Conservation (phyloP, 1,284 basidiomycete genomes). For the Gymnopus androsaceus region DNA sequence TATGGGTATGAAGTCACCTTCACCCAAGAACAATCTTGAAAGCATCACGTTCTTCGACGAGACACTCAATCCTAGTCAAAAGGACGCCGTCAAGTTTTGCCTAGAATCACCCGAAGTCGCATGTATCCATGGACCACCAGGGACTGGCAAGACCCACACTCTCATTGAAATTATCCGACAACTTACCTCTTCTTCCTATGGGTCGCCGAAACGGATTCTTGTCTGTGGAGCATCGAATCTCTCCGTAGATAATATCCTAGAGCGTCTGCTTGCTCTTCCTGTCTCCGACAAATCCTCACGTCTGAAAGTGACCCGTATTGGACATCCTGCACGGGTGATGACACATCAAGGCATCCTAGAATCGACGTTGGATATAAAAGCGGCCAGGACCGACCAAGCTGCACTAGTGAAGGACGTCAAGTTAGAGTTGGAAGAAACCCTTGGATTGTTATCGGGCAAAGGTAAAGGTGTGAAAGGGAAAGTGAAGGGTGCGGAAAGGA, state of each 20-base stretch:
- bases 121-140: constrained; percentile 96
- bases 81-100: constrained; percentile 76
- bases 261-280: constrained; percentile 73
- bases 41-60: constrained; percentile 74
- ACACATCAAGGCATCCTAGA: constrained; percentile 66
- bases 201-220: constrained; percentile 62
- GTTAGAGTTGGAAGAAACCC: constrained; percentile 72
- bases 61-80: constrained; percentile 82
- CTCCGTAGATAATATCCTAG: constrained; percentile 89
- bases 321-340: constrained; percentile 93
- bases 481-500: constrained; percentile 73
- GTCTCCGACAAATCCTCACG: constrained; percentile 39
- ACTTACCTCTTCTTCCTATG: constrained; percentile 54
- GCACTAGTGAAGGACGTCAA: constrained; percentile 85
- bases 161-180: constrained; percentile 90
- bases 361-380: constrained; percentile 88
- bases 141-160: constrained; percentile 76
- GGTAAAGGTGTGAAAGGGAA: constrained; percentile 77
- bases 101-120: constrained; percentile 77
- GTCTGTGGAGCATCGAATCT: constrained; percentile 92
- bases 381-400: constrained; percentile 78
- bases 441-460: constrained; percentile 72
- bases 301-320: constrained; percentile 77
- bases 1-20: constrained; percentile 59
- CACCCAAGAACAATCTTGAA: constrained; percentile 29